phyloP scores from a whole-genome alignment of 176 grass and related monocot species.

The Elaeis guineensis region DNA sequence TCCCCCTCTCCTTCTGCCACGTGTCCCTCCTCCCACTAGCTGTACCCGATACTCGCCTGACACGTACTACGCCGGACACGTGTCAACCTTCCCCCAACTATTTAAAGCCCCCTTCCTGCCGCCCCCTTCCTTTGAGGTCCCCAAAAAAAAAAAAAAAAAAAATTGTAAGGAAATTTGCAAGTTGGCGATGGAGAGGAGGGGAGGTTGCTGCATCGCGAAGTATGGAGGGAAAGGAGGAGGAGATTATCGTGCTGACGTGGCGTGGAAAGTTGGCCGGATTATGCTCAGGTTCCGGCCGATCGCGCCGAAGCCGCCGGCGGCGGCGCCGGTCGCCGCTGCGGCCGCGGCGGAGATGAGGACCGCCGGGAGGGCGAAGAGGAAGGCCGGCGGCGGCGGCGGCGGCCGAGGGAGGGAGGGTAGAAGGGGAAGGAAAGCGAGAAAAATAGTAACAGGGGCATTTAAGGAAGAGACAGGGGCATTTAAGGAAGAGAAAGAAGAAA shows the following conservation, averaged over 20 bases:
- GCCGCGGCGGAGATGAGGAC: not conserved
- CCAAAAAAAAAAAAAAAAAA: not conserved
- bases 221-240: not conserved
- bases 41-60: not conserved
- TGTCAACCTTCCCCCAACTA: not conserved
- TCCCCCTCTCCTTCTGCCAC: conserved; percentile 18
- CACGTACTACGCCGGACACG: conserved; percentile 35
- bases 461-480: not conserved
- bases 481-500: no score
- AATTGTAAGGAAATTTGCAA: not conserved
- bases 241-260: not conserved
- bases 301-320: conserved; percentile 59
- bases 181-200: conserved; percentile 49
- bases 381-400: conserved; percentile 30
- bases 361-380: not conserved
- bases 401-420: conserved; percentile 1
- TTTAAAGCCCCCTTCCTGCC: conserved; percentile 3
- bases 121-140: no score
- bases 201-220: conserved; percentile 39
- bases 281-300: conserved; percentile 87
- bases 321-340: conserved; percentile 11
- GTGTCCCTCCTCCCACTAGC: conserved; percentile 36
- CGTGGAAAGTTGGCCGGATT: conserved; percentile 52
- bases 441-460: no score
- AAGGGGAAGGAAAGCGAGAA: not conserved